Percentiles rank a stretch among this genome's conserved stretches.
phyloP scores from a whole-genome alignment of 805 yeast genomes.

The Tetrapisispora namnaoensis region DNA sequence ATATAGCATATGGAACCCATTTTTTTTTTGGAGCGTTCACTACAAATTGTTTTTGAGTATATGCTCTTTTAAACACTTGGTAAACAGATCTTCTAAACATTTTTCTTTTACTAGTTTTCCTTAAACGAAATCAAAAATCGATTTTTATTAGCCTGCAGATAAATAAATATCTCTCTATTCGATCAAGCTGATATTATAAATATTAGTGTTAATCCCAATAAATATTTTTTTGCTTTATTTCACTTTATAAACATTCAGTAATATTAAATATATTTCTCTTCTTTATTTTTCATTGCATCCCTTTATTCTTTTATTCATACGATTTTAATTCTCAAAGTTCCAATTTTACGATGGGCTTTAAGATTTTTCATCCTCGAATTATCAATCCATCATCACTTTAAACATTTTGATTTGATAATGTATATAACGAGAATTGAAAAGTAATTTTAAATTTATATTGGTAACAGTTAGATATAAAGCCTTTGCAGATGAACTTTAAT shows the following conservation, averaged over 20 bases:
- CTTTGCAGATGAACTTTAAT: too few relatives aligned
- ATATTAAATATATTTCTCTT: too few relatives aligned
- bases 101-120: neutral
- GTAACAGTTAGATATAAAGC: too few relatives aligned
- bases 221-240: too few relatives aligned
- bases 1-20: constrained; percentile 22
- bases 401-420: neutral
- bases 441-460: too few relatives aligned
- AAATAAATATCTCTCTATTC: too few relatives aligned
- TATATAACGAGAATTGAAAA: too few relatives aligned
- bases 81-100: neutral
- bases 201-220: too few relatives aligned
- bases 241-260: too few relatives aligned
- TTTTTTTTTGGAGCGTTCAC: constrained; percentile 7
- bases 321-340: neutral
- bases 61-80: constrained; percentile 9
- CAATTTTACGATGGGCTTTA: neutral
- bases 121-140: too few relatives aligned
- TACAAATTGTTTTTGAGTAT: constrained; percentile 7
- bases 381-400: neutral
- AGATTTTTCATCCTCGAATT: neutral
- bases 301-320: neutral
- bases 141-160: too few relatives aligned
- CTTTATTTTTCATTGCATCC: neutral
- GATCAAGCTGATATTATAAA: too few relatives aligned